phyloP scores from a whole-genome alignment of 2,329 filamentous ascomycete species.

The Cladophialophora exuberans region DNA sequence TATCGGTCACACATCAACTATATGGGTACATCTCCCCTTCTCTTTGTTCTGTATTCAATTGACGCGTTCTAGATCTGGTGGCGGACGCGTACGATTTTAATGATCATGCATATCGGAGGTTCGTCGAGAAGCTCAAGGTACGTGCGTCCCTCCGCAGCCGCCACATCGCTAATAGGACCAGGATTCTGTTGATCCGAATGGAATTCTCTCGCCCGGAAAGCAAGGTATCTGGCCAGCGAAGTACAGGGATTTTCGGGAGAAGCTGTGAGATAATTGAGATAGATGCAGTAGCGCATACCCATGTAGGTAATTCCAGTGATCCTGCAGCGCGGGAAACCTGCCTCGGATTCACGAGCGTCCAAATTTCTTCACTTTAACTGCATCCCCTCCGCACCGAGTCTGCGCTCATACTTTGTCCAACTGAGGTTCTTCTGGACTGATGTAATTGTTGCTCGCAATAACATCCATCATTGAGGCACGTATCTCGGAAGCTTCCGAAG shows the following conservation, averaged over 20 bases:
- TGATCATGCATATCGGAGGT: slow-evolving; percentile 27
- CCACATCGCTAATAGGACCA: slow-evolving; percentile 25
- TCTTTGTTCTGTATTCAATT: neutral
- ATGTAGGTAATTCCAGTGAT: too few relatives aligned
- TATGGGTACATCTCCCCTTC: slow-evolving; percentile 19
- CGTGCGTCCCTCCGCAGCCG: neutral
- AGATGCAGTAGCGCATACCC: too few relatives aligned
- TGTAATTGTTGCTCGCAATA: too few relatives aligned
- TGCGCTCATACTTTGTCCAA: too few relatives aligned
- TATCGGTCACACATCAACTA: slow-evolving; percentile 28
- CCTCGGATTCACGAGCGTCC: too few relatives aligned
- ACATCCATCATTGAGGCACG: too few relatives aligned
- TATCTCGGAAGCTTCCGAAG: too few relatives aligned
- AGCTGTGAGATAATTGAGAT: slow-evolving; percentile 2
- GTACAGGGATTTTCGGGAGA: slow-evolving; percentile 18
- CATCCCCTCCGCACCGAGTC: too few relatives aligned
- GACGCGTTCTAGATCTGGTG: slow-evolving; percentile 14
- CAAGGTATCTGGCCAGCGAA: slow-evolving; percentile 49
- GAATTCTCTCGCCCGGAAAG: slow-evolving; percentile 52
- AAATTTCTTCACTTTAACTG: too few relatives aligned
- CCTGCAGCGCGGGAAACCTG: too few relatives aligned
- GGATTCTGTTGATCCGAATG: slow-evolving; percentile 53
- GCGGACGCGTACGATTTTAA: slow-evolving; percentile 27
- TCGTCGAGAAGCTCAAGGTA: slow-evolving; percentile 28
- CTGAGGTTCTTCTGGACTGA: too few relatives aligned